Evolutionary conservation across 169 alveolate species (phyloP).

Genomic region (Plasmodium coatneyi): DNA sequence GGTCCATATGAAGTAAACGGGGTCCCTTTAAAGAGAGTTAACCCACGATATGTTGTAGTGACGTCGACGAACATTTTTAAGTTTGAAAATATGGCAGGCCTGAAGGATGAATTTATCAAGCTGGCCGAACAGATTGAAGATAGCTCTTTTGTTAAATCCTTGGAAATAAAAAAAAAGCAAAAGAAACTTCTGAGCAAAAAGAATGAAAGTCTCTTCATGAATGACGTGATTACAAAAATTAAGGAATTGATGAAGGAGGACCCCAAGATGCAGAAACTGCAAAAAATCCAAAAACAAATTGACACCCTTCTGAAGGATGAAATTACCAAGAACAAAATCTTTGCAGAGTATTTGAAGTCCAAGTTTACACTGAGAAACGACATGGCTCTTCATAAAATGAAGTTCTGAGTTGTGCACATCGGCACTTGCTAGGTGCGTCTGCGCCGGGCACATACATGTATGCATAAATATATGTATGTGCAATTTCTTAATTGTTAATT

Average conservation of each 20-base stretch:
- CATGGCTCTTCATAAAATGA: constrained; percentile 93
- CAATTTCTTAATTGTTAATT: neutral
- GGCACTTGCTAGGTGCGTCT: neutral
- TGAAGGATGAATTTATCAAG: constrained; percentile 76
- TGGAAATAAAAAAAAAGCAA: constrained; percentile 85
- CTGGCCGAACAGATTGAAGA: constrained; percentile 79
- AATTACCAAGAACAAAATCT: constrained; percentile 79
- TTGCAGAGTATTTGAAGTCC: constrained; percentile 88
- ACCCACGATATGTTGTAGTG: constrained; percentile 96
- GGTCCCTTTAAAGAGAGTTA: constrained; percentile 97
- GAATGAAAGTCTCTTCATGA: constrained; percentile 85
- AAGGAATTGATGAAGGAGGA: constrained; percentile 74
- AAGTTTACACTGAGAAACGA: constrained; percentile 93
- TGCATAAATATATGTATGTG: neutral
- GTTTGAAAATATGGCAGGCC: constrained; percentile 83
- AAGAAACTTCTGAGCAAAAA: constrained; percentile 84
- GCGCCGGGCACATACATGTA: neutral
- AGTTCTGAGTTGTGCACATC: constrained; percentile 83
- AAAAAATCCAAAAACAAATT: constrained; percentile 81
- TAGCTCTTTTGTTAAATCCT: constrained; percentile 84
- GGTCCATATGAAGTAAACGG: constrained; percentile 98
- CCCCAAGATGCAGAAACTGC: constrained; percentile 45
- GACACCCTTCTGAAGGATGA: constrained; percentile 83
- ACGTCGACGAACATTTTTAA: constrained; percentile 94
- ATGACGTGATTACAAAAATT: constrained; percentile 81